A percentile compares a stretch with the other conserved stretches of the same genome.
Evolutionary conservation across 1,139 yeast genomes (phyloP).

Genomic region (Debaryomyces psychrophilus): DNA sequence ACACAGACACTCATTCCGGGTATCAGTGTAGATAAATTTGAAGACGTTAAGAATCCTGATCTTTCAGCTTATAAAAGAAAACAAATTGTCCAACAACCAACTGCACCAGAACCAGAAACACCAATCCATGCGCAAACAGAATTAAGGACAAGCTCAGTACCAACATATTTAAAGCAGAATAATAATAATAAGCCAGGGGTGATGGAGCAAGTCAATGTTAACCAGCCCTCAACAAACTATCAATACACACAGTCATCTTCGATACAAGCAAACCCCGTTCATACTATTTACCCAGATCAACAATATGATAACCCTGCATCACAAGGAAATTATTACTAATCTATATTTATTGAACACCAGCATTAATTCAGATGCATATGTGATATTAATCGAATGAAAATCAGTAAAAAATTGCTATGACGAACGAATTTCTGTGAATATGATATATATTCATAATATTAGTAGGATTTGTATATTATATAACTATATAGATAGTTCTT

Average conservation of each 20-base stretch:
- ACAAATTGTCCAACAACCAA: background rate
- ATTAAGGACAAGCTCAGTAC: background rate
- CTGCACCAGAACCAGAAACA: background rate
- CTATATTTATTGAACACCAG: background rate
- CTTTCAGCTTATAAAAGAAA: constrained; percentile 11
- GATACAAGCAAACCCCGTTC: background rate
- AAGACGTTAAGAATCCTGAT: constrained; percentile 31
- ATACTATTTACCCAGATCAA: background rate
- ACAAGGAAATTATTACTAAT: background rate
- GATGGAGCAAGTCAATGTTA: background rate
- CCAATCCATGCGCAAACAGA: background rate
- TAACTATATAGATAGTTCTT: background rate
- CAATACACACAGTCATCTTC: background rate
- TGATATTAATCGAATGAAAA: too few species aligned
- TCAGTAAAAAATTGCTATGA: too few species aligned
- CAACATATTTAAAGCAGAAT: background rate
- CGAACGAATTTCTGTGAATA: too few species aligned
- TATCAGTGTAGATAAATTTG: constrained; percentile 23
- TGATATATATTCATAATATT: too few species aligned
- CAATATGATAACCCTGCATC: background rate
- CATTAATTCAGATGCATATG: too few species aligned
- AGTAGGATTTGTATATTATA: constrained; percentile 1
- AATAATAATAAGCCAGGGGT: background rate
- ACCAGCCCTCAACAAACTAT: background rate
- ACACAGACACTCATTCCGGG: constrained; percentile 9